Percentiles rank a stretch among this genome's conserved stretches.
Conservation (phyloP, 2,329 filamentous ascomycete species). For the Teratosphaeria nubilosa region DNA sequence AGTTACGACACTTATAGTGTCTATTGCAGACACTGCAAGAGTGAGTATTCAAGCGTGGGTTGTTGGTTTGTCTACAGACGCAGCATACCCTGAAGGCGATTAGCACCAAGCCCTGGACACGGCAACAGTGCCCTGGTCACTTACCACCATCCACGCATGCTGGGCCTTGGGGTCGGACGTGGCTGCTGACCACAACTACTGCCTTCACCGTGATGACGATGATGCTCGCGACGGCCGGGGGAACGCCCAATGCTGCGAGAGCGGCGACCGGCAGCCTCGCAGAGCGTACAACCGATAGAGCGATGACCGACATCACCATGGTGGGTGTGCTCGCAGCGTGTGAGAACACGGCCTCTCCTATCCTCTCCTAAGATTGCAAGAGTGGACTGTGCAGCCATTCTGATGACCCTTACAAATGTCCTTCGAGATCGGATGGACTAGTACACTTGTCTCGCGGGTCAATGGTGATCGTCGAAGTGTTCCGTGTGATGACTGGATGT, state of each 20-base stretch:
- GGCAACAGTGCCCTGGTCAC: background rate
- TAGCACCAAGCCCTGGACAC: background rate
- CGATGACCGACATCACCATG: background rate
- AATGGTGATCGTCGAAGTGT: no score
- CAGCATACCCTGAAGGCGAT: background rate
- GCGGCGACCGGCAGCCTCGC: background rate
- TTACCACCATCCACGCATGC: background rate
- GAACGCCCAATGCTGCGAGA: background rate
- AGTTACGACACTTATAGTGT: background rate
- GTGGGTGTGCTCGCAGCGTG: background rate
- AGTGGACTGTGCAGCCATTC: background rate
- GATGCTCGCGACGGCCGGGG: background rate
- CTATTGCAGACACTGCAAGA: background rate
- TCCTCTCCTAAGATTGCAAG: background rate
- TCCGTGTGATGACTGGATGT: no score
- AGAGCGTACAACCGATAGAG: background rate
- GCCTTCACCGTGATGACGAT: background rate
- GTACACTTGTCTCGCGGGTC: no score
- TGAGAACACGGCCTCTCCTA: background rate
- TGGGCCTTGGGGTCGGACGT: background rate
- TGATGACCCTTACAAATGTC: background rate
- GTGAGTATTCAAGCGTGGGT: background rate
- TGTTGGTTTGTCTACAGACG: background rate
- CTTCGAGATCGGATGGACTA: background rate
- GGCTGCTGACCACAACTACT: background rate